phyloP scores from a whole-genome alignment of 2,329 filamentous ascomycete species.

The Setomelanomma holmii region DNA sequence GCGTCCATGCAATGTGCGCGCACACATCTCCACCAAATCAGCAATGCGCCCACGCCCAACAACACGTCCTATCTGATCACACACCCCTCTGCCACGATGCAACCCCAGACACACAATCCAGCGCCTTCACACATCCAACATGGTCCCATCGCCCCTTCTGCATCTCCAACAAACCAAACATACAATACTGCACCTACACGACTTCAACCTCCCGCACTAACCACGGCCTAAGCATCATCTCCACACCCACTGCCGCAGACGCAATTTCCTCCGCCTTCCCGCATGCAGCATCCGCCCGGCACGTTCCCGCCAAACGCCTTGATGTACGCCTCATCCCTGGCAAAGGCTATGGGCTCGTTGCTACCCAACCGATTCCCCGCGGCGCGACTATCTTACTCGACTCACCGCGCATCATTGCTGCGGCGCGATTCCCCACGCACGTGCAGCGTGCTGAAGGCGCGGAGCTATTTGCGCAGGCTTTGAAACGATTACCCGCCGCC shows the following conservation, averaged over 20 bases:
- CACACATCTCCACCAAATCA: constrained; percentile 3
- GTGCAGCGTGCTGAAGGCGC: constrained; percentile 15
- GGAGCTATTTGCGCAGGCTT: constrained; percentile 17
- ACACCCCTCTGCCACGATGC: constrained; percentile 12
- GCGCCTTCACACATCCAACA: constrained; percentile 5
- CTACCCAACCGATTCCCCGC: constrained; percentile 18
- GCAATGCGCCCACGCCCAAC: constrained; percentile 17
- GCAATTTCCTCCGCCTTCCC: constrained; percentile 17
- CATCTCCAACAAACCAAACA: constrained; percentile 9
- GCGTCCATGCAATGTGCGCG: constrained; percentile 5
- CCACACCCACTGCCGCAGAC: constrained; percentile 21
- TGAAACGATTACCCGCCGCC: constrained; percentile 11
- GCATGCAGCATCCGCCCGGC: constrained; percentile 1
- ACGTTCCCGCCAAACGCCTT: constrained; percentile 5
- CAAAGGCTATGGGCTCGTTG: constrained; percentile 33
- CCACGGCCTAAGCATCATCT: constrained; percentile 29
- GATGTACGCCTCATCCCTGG: constrained; percentile 24
- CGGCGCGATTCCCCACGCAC: constrained; percentile 22
- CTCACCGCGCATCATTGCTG: constrained; percentile 26
- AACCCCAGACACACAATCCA: background rate
- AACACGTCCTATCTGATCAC: constrained; percentile 14
- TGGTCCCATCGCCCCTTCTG: constrained; percentile 27
- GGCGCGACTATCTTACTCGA: constrained; percentile 28
- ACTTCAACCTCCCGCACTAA: constrained; percentile 14
- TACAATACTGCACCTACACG: constrained; percentile 29